Evolutionary conservation across 768 basidiomycete genomes (phyloP), one percentile per base, ranked within the genome.

Genomic region (Amanita exitialis): DNA sequence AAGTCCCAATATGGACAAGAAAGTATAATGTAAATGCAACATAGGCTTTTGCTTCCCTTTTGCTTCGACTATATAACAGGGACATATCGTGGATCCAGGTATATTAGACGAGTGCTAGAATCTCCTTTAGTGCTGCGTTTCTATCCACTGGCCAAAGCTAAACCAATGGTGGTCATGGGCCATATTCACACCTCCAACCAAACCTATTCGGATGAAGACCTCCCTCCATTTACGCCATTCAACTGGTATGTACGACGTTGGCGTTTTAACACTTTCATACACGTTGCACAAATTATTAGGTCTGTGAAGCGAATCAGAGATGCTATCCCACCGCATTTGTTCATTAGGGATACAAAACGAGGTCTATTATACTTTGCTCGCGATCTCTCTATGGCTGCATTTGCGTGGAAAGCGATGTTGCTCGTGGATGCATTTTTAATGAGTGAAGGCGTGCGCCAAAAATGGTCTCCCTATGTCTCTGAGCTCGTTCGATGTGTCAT

Each of bases 291-390:
- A 44, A 9, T 44, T 13, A 43, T 25, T 43, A 77, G 75, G 74
- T 66, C 73, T 27, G 62, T 78, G 30, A 70, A 72, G 51, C 72
- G 78, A 53, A 78, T 79, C 42, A 68, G 74, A 18, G 69, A 64
- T 34, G 74, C 73, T 9, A 76, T 79, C 37, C 77, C 78, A 3
- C 53, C 69, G 5, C 66, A 66, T 21, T 65, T 69, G 41, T 78
- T 78, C 55, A 62, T 69, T 8, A 67, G 74, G n/a, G 64, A 71
- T 48, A 73, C 73, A 0, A 39, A 41, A 0, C 65, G 64, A 49
- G 71, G 76, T 5, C 53, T 77, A 1, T 52, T 64, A 3, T 76
- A 71, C 57, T 62, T 77, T 20, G 61, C 64, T 51, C 72, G 76
- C 6, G 78, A 80, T 54, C 15, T 79, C 10, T 35, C 69, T 8